Base-by-base conservation (phyloP, 2,329 filamentous ascomycete species). In the Zymoseptoria ardabiliae region DNA sequence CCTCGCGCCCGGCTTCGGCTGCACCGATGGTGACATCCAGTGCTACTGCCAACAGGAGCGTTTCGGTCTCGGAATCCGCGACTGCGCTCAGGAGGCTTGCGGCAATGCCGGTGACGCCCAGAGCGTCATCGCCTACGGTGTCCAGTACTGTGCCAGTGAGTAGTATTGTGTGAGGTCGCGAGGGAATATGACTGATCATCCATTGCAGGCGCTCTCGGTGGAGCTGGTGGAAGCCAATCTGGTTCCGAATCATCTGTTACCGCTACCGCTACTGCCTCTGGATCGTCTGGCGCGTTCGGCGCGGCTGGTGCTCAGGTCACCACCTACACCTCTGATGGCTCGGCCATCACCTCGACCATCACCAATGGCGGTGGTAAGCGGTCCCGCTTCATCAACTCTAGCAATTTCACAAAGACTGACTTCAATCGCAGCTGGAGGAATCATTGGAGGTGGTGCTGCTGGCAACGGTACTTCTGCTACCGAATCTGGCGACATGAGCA, bases 31-130 rank as follows among this genome's bases (percentile, higher is more conserved):
- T 61, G 68, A 75, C 63, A 65, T 68, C 21, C 61, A 60, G 23
- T 75, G 73, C 70, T 71, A 71, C 65, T 75, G 73, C 70, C 61
- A 58, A 51, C 65, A 71, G 57, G 65, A 65, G 49, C 61, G 70
- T 61, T 75, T 74, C 63, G 72, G 72, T 59, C 73, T 71, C 63
- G 73, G 73, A 63, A 67, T 75, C 23, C 72, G 73, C 56, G 73
- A 75, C 63, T 75, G 73, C 65, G 61, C 73, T 57, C 68, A 71
- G 59, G 52, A 74, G 67, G 69, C 71, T 53, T 75, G 73, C 66
- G 45, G 21, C 49, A 59, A 62, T 41, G 21, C 57, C 4, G 77
- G 58, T 1, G 65, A 69, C 19, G 71, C 71, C 22, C 53, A 67
- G 51, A 56, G 64, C 17, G 71, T 70, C 63, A 71, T 74, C 59